Conservation (phyloP, 352 stramenopile species). For the Plasmopara halstedii region DNA sequence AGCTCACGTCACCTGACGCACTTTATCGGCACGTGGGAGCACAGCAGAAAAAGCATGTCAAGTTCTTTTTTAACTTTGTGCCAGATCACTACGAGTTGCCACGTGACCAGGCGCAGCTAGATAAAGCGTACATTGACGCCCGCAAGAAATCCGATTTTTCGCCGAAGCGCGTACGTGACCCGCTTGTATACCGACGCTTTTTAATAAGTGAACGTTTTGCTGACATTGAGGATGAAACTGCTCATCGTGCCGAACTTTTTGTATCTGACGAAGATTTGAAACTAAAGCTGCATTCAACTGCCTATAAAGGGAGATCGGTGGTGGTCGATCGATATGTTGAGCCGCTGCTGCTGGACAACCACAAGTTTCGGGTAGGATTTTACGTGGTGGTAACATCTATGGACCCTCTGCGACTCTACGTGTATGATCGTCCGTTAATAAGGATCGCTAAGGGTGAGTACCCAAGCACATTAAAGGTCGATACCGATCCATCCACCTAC, state of each 20-base stretch:
- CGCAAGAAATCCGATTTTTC: constrained; percentile 50
- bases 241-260: constrained; percentile 27
- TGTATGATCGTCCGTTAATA: constrained; percentile 67
- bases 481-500: constrained; percentile 41
- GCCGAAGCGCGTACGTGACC: constrained; percentile 39
- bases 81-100: constrained; percentile 55
- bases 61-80: constrained; percentile 66
- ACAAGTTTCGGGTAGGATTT: constrained; percentile 86
- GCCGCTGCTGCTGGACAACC: constrained; percentile 75
- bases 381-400: constrained; percentile 82
- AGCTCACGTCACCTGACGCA: constrained; percentile 35
- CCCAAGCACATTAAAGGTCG: constrained; percentile 28
- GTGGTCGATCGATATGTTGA: constrained; percentile 75
- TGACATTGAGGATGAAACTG: constrained; percentile 27
- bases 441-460: constrained; percentile 67
- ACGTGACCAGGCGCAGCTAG: constrained; percentile 38
- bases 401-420: constrained; percentile 78
- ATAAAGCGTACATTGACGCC: constrained; percentile 31
- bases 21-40: constrained; percentile 38
- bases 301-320: constrained; percentile 46
- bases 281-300: constrained; percentile 28
- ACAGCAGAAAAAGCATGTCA: constrained; percentile 42
- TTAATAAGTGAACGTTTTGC: constrained; percentile 36
- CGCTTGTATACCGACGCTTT: constrained; percentile 55
- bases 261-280: constrained; percentile 39